These are phyloP conservation scores for Sugiyamaella xylanicola DNA, from an alignment of 1,139 yeast genomes.

Conservation along the genomic window DNA sequence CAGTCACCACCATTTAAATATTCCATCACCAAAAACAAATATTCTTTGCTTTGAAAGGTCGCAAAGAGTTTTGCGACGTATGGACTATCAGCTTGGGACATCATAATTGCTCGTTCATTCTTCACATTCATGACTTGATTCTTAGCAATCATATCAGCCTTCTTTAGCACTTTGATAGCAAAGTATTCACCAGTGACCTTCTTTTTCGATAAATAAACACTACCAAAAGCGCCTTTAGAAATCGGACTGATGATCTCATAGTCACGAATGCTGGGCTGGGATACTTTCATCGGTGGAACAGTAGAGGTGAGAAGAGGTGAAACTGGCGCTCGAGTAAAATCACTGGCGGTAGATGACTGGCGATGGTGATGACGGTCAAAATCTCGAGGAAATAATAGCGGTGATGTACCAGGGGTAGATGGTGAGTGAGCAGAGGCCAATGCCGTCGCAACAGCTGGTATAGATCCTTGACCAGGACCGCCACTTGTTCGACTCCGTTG, in stretches of 20 bases:
- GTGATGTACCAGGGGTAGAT: slow-evolving; percentile 38
- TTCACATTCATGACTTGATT: slow-evolving; percentile 94
- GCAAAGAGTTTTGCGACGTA: slow-evolving; percentile 89
- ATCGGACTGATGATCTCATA: slow-evolving; percentile 91
- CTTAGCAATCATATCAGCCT: slow-evolving; percentile 95
- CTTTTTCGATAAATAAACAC: slow-evolving; percentile 83
- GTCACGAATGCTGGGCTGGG: slow-evolving; percentile 75
- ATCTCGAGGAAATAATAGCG: slow-evolving; percentile 37
- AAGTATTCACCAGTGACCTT: slow-evolving; percentile 90
- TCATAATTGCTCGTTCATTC: slow-evolving; percentile 95
- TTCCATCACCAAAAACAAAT: slow-evolving; percentile 92
- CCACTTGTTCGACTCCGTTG: slow-evolving; percentile 24
- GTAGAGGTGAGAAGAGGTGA: slow-evolving; percentile 79
- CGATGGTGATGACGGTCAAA: slow-evolving; percentile 30
- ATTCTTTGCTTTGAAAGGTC: slow-evolving; percentile 87
- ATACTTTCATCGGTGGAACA: slow-evolving; percentile 45
- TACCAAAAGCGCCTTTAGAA: slow-evolving; percentile 96
- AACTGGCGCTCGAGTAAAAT: slow-evolving; percentile 54
- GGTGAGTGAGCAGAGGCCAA: slow-evolving; percentile 31
- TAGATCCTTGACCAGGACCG: slow-evolving; percentile 6
- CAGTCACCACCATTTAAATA: slow-evolving; percentile 95
- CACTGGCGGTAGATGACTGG: slow-evolving; percentile 36
- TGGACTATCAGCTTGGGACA: slow-evolving; percentile 93
- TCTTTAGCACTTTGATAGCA: slow-evolving; percentile 92
- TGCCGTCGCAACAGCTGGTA: slow-evolving; percentile 13